phyloP scores from a whole-genome alignment of 2,329 filamentous ascomycete genomes.

The Sporothrix protearum region DNA sequence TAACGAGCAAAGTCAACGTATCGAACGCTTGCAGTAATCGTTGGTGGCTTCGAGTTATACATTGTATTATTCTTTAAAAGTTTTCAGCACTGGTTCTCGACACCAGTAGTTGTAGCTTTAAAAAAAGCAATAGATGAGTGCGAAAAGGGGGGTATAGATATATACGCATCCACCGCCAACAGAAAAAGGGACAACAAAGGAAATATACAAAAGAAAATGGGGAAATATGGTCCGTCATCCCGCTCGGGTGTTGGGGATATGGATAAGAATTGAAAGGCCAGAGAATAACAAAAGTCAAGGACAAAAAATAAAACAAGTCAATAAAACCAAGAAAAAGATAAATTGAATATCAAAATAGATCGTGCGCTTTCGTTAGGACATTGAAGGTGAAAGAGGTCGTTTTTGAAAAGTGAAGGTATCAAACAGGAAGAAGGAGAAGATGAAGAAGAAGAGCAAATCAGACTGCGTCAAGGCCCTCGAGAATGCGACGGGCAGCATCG shows the following conservation, averaged over 20 bases:
- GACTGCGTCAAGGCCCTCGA: constrained; percentile 61
- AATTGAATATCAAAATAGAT: background rate
- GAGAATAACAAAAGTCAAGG: background rate
- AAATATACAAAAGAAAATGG: background rate
- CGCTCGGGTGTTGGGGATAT: background rate
- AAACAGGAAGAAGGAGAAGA: background rate
- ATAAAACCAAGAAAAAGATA: background rate
- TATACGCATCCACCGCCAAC: background rate
- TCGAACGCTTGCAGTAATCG: too few species aligned
- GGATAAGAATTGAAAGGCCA: background rate
- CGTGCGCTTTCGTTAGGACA: constrained; percentile 22
- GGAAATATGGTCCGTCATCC: background rate
- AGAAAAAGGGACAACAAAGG: background rate
- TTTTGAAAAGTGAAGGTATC: too few species aligned
- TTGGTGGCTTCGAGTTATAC: background rate
- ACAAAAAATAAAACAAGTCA: background rate
- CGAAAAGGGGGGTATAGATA: constrained; percentile 16
- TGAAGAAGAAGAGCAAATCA: constrained; percentile 4
- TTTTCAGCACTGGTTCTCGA: background rate
- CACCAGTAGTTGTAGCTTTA: background rate
- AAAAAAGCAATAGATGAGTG: background rate
- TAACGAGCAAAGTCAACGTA: too few species aligned
- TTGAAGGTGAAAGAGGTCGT: background rate
- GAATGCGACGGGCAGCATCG: constrained; percentile 67
- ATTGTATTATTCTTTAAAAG: background rate